Evolutionary conservation across 192 early-diverging fungal genomes (phyloP).

Genomic region (Backusella morwellensis): DNA sequence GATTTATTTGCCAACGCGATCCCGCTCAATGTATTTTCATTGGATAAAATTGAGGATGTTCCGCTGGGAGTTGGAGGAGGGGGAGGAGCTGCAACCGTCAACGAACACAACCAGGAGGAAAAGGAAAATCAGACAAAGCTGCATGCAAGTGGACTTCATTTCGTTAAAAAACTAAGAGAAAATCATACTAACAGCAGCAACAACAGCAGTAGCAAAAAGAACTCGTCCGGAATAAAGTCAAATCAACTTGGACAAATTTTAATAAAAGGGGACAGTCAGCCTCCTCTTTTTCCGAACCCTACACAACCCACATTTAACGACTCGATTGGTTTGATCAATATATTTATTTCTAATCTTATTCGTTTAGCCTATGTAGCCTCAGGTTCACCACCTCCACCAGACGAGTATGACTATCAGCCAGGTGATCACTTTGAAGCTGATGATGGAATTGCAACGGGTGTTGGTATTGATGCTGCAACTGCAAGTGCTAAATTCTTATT

Average conservation of each 20-base stretch:
- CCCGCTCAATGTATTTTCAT: constrained; percentile 52
- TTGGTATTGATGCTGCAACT: constrained; percentile 58
- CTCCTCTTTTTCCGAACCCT: constrained; percentile 54
- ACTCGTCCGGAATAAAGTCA: background rate
- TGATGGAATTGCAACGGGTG: constrained; percentile 58
- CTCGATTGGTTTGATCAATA: constrained; percentile 47
- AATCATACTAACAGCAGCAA: constrained; percentile 16
- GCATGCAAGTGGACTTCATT: constrained; percentile 23
- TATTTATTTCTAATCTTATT: constrained; percentile 52
- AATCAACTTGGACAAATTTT: constrained; percentile 20
- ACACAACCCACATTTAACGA: constrained; percentile 56
- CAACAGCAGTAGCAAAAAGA: constrained; percentile 6
- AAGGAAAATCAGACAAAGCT: constrained; percentile 14
- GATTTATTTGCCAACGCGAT: constrained; percentile 67
- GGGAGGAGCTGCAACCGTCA: constrained; percentile 20
- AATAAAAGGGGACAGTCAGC: constrained; percentile 46
- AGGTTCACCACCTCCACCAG: constrained; percentile 55
- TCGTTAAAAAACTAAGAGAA: constrained; percentile 32
- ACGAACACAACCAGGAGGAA: background rate
- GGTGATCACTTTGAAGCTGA: constrained; percentile 43
- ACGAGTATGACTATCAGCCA: constrained; percentile 52
- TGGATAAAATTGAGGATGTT: constrained; percentile 41
- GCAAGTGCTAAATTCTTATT: constrained; percentile 67
- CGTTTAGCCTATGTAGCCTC: constrained; percentile 57
- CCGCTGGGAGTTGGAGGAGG: constrained; percentile 8